Conservation (phyloP, 1,284 basidiomycete species). For the Naganishia albida region DNA sequence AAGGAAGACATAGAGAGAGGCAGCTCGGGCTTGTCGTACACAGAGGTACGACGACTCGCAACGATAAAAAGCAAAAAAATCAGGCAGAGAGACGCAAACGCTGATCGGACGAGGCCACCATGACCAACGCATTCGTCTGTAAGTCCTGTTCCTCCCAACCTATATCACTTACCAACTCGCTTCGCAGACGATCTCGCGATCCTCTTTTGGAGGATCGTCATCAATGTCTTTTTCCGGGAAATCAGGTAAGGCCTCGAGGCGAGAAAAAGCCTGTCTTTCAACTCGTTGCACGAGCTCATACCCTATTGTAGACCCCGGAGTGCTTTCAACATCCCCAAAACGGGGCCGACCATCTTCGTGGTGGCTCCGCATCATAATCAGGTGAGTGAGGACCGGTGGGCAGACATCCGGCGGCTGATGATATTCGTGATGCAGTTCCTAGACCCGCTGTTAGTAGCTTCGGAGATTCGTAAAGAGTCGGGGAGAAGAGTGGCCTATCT, state of each 20-base stretch:
- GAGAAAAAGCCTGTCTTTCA: neutral
- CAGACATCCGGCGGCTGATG: neutral
- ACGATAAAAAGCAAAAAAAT: neutral
- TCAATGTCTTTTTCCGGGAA: conserved; percentile 96
- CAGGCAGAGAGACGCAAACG: neutral
- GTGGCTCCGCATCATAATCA: conserved; percentile 96
- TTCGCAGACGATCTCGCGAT: conserved; percentile 48
- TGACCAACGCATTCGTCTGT: conserved; percentile 30
- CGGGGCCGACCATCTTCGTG: conserved; percentile 95
- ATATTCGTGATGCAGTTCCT: conserved; percentile 72
- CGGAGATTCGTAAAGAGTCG: conserved; percentile 84
- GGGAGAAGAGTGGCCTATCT: conserved; percentile 83
- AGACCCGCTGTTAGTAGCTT: conserved; percentile 84
- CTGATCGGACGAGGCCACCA: neutral
- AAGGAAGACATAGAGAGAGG: neutral
- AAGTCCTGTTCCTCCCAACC: conserved; percentile 4
- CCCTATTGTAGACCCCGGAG: conserved; percentile 66
- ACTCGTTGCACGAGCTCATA: conserved; percentile 3
- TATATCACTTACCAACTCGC: neutral
- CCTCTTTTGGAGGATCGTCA: conserved; percentile 69
- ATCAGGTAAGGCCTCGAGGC: conserved; percentile 57
- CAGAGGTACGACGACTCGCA: neutral
- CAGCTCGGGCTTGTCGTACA: neutral
- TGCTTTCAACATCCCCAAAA: conserved; percentile 87
- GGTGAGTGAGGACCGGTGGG: conserved; percentile 54